Conservation (phyloP, 2,329 filamentous ascomycete species). For the Pseudogymnoascus sp. region DNA sequence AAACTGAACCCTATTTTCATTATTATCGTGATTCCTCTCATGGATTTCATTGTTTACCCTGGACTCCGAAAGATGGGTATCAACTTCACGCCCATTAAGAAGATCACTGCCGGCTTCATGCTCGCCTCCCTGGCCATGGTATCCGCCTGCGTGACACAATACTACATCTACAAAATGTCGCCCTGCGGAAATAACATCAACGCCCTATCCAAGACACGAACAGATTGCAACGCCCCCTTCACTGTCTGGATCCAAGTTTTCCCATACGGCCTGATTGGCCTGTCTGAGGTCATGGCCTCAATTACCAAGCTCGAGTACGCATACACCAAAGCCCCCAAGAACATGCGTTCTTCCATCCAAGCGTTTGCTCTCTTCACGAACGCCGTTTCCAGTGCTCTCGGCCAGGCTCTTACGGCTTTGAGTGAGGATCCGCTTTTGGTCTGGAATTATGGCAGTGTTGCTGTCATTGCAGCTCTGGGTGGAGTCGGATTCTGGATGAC, state of each 20-base stretch:
- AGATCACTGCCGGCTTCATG: slow-evolving; percentile 62
- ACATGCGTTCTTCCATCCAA: slow-evolving; percentile 72
- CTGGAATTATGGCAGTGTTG: slow-evolving; percentile 62
- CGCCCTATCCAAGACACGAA: slow-evolving; percentile 12
- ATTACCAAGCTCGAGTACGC: slow-evolving; percentile 65
- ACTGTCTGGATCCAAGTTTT: slow-evolving; percentile 53
- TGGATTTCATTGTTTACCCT: slow-evolving; percentile 63
- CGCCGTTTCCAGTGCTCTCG: slow-evolving; percentile 59
- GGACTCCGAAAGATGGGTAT: slow-evolving; percentile 53
- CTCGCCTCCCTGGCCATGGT: slow-evolving; percentile 54
- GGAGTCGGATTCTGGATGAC: slow-evolving; percentile 59
- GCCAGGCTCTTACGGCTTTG: slow-evolving; percentile 57
- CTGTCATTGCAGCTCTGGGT: slow-evolving; percentile 53
- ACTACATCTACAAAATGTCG: slow-evolving; percentile 55
- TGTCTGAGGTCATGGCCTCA: slow-evolving; percentile 49
- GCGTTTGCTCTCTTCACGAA: slow-evolving; percentile 62
- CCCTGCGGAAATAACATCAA: slow-evolving; percentile 51
- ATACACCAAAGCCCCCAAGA: slow-evolving; percentile 67
- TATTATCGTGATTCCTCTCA: slow-evolving; percentile 65
- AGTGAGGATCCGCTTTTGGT: slow-evolving; percentile 56
- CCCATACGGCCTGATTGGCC: slow-evolving; percentile 39
- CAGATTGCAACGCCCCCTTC: slow-evolving; percentile 39
- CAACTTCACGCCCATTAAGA: slow-evolving; percentile 66
- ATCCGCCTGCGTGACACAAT: slow-evolving; percentile 46
- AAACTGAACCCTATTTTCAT: slow-evolving; percentile 70